Percentiles rank a stretch among this genome's conserved stretches.
These are phyloP conservation scores for Trichosporon faecale DNA, from an alignment of 1,284 basidiomycete genomes.

Conservation along the genomic window DNA sequence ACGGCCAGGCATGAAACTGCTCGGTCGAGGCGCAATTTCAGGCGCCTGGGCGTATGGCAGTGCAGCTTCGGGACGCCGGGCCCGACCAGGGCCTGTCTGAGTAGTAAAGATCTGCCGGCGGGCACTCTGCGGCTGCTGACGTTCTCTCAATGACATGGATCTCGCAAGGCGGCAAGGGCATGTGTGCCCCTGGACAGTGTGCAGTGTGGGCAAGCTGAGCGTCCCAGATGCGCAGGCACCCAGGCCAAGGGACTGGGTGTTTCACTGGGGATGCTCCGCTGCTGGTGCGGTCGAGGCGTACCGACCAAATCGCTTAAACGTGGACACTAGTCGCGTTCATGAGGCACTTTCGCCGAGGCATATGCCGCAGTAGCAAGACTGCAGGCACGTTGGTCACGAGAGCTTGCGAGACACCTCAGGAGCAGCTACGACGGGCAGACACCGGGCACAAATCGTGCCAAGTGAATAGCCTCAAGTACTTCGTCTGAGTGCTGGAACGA, in stretches of 20 bases:
- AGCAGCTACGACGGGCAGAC: background rate
- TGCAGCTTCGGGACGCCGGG: background rate
- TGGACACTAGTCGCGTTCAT: too few species aligned
- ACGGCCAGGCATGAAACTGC: background rate
- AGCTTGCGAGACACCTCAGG: background rate
- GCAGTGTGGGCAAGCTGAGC: too few species aligned
- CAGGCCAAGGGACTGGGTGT: background rate
- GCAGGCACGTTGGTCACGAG: background rate
- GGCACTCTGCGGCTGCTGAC: background rate
- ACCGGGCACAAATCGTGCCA: background rate
- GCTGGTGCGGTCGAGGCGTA: background rate
- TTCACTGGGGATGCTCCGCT: background rate
- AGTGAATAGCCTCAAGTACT: background rate
- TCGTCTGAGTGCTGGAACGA: background rate
- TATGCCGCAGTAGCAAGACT: background rate
- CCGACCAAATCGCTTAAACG: background rate
- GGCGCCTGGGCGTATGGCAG: background rate
- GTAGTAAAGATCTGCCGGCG: background rate
- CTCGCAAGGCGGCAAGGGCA: background rate
- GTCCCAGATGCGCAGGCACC: too few species aligned
- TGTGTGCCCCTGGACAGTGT: too few species aligned
- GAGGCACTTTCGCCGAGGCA: background rate
- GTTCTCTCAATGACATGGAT: background rate
- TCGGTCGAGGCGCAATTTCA: background rate
- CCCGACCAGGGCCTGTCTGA: background rate